These are phyloP conservation scores for Cyberlindnera mycetangii DNA, from an alignment of 805 yeast genomes.

Conservation along the genomic window DNA sequence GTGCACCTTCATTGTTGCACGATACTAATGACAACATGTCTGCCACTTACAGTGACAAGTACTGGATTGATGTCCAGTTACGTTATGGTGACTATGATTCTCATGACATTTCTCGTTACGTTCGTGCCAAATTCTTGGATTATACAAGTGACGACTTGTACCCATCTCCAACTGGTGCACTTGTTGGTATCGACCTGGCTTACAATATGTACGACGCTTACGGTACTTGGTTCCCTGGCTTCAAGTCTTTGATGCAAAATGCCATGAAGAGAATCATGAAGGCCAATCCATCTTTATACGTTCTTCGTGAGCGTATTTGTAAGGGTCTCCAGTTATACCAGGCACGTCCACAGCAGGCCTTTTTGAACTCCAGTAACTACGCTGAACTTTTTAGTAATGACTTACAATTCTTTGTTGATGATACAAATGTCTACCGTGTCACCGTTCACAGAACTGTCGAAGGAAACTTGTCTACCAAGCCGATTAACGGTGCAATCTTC, in stretches of 20 bases:
- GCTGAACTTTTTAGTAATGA: slow-evolving; percentile 86
- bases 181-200: slow-evolving; percentile 89
- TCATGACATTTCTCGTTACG: slow-evolving; percentile 91
- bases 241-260: slow-evolving; percentile 83
- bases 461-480: slow-evolving; percentile 89
- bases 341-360: slow-evolving; percentile 89
- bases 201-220: slow-evolving; percentile 95
- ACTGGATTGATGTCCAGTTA: slow-evolving; percentile 94
- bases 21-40: slow-evolving; percentile 65
- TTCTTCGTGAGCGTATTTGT: slow-evolving; percentile 87
- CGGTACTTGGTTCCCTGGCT: slow-evolving; percentile 97
- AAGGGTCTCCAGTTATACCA: slow-evolving; percentile 93
- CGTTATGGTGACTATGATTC: slow-evolving; percentile 98
- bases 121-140: slow-evolving; percentile 88
- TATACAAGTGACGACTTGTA: slow-evolving; percentile 87
- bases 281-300: slow-evolving; percentile 89
- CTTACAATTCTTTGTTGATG: slow-evolving; percentile 84
- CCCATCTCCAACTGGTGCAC: slow-evolving; percentile 90
- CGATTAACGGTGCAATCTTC: slow-evolving; percentile 90
- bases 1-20: slow-evolving; percentile 75
- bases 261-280: slow-evolving; percentile 94
- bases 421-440: slow-evolving; percentile 90
- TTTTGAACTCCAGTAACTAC: slow-evolving; percentile 83
- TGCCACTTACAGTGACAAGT: slow-evolving; percentile 57
- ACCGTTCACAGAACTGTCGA: slow-evolving; percentile 88